Evolutionary conservation across 805 yeast species (phyloP).

Genomic region (Yarrowia deformans): DNA sequence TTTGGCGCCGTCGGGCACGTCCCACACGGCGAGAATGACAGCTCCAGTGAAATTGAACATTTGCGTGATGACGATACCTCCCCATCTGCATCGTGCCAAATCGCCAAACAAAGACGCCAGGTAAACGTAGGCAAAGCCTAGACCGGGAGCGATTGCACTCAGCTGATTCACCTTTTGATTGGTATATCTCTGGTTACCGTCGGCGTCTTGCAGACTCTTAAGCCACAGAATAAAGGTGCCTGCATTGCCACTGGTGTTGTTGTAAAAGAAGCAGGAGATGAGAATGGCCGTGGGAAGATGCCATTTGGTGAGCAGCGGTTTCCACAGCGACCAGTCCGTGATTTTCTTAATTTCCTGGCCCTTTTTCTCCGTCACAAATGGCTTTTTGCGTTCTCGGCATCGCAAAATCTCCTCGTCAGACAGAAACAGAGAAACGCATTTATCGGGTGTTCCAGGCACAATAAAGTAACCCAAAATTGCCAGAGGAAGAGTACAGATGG

Average conservation of each 20-base stretch:
- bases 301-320: conserved; percentile 12
- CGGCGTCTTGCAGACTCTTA: not conserved
- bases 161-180: conserved; percentile 9
- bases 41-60: conserved; percentile 7
- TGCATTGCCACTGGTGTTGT: conserved; percentile 22
- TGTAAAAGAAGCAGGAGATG: conserved; percentile 23
- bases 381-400: conserved; percentile 11
- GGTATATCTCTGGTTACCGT: conserved; percentile 18
- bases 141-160: conserved; percentile 8
- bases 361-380: conserved; percentile 15
- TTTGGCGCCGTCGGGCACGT: conserved; percentile 12
- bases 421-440: conserved; percentile 49
- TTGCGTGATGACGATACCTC: conserved; percentile 18
- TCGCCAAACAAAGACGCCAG: conserved; percentile 8
- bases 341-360: conserved; percentile 3
- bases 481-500: conserved; percentile 50
- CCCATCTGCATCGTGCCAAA: conserved; percentile 16
- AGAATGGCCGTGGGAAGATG: conserved; percentile 23
- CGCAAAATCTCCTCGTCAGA: conserved; percentile 7
- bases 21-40: conserved; percentile 18
- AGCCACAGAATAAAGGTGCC: conserved; percentile 21
- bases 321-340: conserved; percentile 18
- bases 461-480: conserved; percentile 49
- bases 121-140: conserved; percentile 1
- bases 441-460: conserved; percentile 62